phyloP scores from a whole-genome alignment of 768 basidiomycete genomes.

The Trametes cubensis region DNA sequence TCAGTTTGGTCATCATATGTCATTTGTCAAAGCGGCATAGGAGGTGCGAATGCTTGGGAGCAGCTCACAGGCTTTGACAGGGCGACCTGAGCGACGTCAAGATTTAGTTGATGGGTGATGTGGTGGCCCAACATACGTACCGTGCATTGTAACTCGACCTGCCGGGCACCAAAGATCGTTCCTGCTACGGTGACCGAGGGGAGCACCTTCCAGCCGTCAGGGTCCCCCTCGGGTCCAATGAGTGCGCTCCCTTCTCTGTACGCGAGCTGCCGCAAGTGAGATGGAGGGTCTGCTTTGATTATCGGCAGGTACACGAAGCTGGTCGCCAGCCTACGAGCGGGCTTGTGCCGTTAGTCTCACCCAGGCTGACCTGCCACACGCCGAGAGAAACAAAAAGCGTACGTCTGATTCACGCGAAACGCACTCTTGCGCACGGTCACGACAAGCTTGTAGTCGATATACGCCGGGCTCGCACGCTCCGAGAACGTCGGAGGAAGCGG shows the following conservation, averaged over 20 bases:
- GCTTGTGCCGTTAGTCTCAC: not conserved
- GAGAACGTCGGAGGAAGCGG: conserved; percentile 56
- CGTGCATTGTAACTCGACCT: conserved; percentile 34
- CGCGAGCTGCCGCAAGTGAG: conserved; percentile 40
- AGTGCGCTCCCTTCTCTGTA: conserved; percentile 38
- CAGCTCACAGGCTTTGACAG: conserved; percentile 50
- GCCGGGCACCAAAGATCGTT: conserved; percentile 38
- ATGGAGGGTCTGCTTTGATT: conserved; percentile 39
- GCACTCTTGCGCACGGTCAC: conserved; percentile 53
- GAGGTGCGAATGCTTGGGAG: not conserved
- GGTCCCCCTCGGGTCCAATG: conserved; percentile 44
- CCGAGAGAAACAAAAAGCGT: conserved; percentile 15
- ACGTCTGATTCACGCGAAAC: conserved; percentile 56
- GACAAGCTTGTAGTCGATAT: conserved; percentile 57
- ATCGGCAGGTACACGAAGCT: conserved; percentile 39
- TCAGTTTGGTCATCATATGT: not conserved
- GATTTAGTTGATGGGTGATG: too few species aligned
- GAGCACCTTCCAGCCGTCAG: conserved; percentile 43
- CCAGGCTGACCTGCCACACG: not conserved
- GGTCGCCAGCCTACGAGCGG: conserved; percentile 29
- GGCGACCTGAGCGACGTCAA: conserved; percentile 41
- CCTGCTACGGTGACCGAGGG: conserved; percentile 38
- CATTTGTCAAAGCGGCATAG: not conserved
- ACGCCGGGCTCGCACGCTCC: conserved; percentile 56
- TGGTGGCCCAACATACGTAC: conserved; percentile 31